A percentile compares a stretch with the other conserved stretches of the same genome.
Evolutionary conservation across 768 basidiomycete genomes (phyloP).

Genomic region (Pleurotus tuber-regium): DNA sequence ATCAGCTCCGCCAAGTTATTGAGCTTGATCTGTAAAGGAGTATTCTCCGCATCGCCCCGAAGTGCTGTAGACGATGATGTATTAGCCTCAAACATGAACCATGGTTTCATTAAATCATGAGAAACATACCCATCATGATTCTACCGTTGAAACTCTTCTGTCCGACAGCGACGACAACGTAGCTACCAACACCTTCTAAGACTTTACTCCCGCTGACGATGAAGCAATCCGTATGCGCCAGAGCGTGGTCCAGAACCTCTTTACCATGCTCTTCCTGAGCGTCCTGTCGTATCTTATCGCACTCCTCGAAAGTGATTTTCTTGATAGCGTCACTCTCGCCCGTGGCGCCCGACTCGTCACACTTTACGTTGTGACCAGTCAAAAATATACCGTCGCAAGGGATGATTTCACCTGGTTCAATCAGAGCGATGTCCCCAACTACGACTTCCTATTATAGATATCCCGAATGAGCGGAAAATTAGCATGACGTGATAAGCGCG

Average conservation of each 20-base stretch:
- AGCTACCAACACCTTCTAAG: constrained; percentile 89
- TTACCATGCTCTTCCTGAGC: constrained; percentile 14
- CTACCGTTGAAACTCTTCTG: constrained; percentile 92
- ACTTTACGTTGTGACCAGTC: constrained; percentile 88
- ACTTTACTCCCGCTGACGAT: constrained; percentile 91
- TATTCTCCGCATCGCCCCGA: constrained; percentile 82
- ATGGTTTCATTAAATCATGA: constrained; percentile 1
- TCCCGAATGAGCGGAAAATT: constrained; percentile 19
- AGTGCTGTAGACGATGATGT: constrained; percentile 63
- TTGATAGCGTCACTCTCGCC: constrained; percentile 96
- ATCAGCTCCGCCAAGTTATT: constrained; percentile 94
- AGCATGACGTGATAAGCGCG: constrained; percentile 2
- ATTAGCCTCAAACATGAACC: neutral
- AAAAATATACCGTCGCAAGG: constrained; percentile 97
- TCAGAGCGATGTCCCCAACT: constrained; percentile 87
- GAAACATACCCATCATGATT: constrained; percentile 89
- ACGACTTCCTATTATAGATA: constrained; percentile 67
- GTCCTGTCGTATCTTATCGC: constrained; percentile 36
- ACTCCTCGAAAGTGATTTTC: constrained; percentile 79
- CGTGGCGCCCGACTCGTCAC: constrained; percentile 95
- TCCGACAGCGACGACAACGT: constrained; percentile 92
- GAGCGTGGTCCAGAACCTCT: constrained; percentile 10
- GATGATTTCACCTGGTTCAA: constrained; percentile 95
- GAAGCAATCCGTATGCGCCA: constrained; percentile 84
- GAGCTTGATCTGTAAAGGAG: constrained; percentile 91